Percentiles rank a stretch among this genome's conserved stretches.
phyloP scores from a whole-genome alignment of 495 filamentous ascomycete species.

The Rostrohypoxylon terebratum region DNA sequence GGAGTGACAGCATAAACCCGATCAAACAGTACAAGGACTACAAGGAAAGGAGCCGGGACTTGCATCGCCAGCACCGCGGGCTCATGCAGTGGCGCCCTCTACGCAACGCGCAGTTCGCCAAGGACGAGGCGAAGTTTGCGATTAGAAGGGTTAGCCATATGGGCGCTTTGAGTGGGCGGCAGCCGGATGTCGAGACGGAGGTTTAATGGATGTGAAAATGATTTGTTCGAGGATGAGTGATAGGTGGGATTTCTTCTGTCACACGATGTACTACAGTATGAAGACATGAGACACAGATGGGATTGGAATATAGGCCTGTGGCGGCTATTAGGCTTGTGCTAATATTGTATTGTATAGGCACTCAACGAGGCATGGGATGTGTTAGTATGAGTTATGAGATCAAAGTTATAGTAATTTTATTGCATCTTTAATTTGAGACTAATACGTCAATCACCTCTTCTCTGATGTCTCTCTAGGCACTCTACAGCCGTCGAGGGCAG shows the following conservation, averaged over 20 bases:
- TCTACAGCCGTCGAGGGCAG: background rate
- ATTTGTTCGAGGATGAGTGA: background rate
- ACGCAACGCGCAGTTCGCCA: slow-evolving; percentile 75
- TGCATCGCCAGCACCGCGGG: slow-evolving; percentile 76
- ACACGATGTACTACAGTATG: background rate
- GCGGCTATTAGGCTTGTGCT: background rate
- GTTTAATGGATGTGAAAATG: slow-evolving; percentile 37
- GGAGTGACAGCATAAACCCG: slow-evolving; percentile 55
- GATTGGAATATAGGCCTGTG: background rate
- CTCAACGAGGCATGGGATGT: background rate
- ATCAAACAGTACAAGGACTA: slow-evolving; percentile 65
- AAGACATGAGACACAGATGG: background rate
- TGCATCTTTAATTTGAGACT: background rate
- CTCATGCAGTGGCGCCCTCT: slow-evolving; percentile 83
- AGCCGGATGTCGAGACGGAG: slow-evolving; percentile 79
- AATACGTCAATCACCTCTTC: background rate
- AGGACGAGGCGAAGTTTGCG: slow-evolving; percentile 74
- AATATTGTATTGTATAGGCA: slow-evolving; percentile 31
- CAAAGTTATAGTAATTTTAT: slow-evolving; percentile 1
- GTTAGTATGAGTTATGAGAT: slow-evolving; percentile 43
- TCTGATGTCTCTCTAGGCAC: background rate
- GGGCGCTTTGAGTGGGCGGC: slow-evolving; percentile 67
- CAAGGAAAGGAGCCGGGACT: slow-evolving; percentile 62
- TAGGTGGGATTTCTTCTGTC: slow-evolving; percentile 1
- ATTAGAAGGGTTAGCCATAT: slow-evolving; percentile 68